These are phyloP conservation scores for Phytophthora cryptogea DNA, from an alignment of 352 stramenopile species.

Conservation along the genomic window DNA sequence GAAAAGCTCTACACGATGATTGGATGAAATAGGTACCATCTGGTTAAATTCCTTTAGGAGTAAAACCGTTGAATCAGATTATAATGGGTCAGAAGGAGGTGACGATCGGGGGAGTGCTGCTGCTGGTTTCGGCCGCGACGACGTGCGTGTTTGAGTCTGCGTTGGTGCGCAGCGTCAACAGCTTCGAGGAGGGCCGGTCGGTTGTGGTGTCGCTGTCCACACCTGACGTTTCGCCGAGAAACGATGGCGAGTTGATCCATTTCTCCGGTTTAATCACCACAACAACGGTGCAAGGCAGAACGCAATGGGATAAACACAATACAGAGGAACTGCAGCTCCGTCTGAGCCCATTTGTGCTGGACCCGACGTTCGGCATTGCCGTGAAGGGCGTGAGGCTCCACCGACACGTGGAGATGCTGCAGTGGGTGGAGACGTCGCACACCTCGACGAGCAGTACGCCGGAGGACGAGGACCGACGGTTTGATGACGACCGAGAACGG, in stretches of 20 bases:
- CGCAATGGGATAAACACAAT: constrained; percentile 11
- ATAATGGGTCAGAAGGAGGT: constrained; percentile 36
- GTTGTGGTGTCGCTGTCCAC: constrained; percentile 31
- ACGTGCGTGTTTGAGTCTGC: constrained; percentile 60
- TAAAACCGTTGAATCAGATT: not conserved
- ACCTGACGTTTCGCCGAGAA: constrained; percentile 22
- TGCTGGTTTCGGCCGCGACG: constrained; percentile 54
- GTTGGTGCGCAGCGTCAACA: constrained; percentile 49
- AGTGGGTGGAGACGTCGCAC: constrained; percentile 83
- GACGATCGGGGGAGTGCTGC: constrained; percentile 49
- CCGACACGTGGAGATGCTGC: constrained; percentile 77
- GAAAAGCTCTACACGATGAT: constrained; percentile 23
- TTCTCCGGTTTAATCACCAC: constrained; percentile 64
- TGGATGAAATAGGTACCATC: constrained; percentile 20
- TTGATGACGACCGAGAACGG: constrained; percentile 62
- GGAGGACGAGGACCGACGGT: constrained; percentile 49
- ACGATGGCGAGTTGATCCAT: constrained; percentile 43
- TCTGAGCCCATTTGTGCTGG: constrained; percentile 59
- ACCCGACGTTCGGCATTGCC: constrained; percentile 62
- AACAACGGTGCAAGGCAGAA: constrained; percentile 4
- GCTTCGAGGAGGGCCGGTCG: constrained; percentile 55
- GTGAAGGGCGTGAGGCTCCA: constrained; percentile 68
- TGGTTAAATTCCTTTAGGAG: too few species aligned
- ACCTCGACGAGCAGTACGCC: constrained; percentile 46
- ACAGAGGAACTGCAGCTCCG: constrained; percentile 25